Base-by-base conservation (phyloP, 768 basidiomycete species). In the Leccinum sublutescens region DNA sequence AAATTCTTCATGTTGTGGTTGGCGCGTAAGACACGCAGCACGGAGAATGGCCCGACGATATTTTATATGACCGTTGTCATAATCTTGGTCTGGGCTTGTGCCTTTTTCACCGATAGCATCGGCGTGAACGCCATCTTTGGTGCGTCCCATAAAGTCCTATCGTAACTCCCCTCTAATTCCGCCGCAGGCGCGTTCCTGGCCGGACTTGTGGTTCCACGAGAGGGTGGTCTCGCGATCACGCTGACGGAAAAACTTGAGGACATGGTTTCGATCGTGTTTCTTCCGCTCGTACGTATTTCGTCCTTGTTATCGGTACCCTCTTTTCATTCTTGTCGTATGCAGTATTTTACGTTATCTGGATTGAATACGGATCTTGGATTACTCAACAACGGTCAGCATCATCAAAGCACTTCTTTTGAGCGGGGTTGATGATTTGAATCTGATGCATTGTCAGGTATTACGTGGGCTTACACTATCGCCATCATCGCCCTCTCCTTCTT, bases 181-280 rank as follows among this genome's bases (percentile, higher is more conserved):
- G 61, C 15, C 2, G 8, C 58, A 88, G 86, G 87, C 52, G 93
- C 91, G 0, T 96, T 97, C 78, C 69, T 96, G 11, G 84, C 85
- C 2, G 95, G 89, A 2, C 70, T 91, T 49, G 82, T 89, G 56
- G 87, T 98, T 8, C 96, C 97, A 2, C 85, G 93, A 29, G 89
- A 95, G 66, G 91, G 92, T 3, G 89, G 89, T 3, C 85, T 99
- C 36, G 85, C 89, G 0, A 91, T 95, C 54, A 80, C 87, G 0
- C 76, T 98, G n/a, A 94, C 92, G 0, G 93, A 96, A 66, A 98
- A 96, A 68, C 77, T 98, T n/a, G 97, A 99, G 75, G 96, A 98
- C 74, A 86, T 96, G 82, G 91, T 95, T 2, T 76, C 91, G 0
- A 88, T 95, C 59, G 86, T 95, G 48, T 95, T 97, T 75, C 76